Base-by-base conservation (phyloP, 805 yeast species). In the Teunomyces panamensis region DNA sequence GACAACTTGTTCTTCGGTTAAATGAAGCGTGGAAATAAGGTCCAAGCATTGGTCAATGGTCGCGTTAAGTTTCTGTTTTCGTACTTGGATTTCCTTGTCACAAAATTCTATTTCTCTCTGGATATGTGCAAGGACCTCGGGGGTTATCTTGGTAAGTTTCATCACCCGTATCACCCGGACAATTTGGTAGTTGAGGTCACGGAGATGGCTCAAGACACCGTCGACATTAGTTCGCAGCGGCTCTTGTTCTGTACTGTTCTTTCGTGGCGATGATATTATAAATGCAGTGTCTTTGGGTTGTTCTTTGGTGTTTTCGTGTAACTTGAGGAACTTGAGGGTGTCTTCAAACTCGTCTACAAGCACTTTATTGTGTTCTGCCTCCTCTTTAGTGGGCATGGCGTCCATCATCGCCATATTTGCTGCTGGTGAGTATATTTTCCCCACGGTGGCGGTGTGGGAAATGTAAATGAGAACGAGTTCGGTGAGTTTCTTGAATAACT, bases 111-210 rank as follows among this genome's bases (percentile, higher is more conserved):
- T 60, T 43, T 63, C 70, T 14, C 39, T 47, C 39, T 56, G 58
- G 2, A 73, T 44, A 1, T 47, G 51, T 3, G 52, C 8, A 1
- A 69, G 42, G 1, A 63, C 48, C 1, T 68, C 73, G 11, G 54
- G 57, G 2, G 73, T 61, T n/a, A 73, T 57, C 45, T 70, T 72
- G 30, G 75, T 65, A 14, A 71, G 47, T 43, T 64, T 69, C 37
- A 73, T 57, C 7, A 62, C 54, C 14, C 75, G 56, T 24, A 73
- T 67, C 1, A 65, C 66, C 30, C 65, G 53, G 8, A 72, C 69
- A 9, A 73, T 54, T 33, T 64, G 64, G 54, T 71, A 68, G 49
- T 73, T 73, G 17, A 69, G 44, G 16, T 71, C 74, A 30, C 73
- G 56, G 9, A 72, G 58, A 5, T 57, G 48, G 30, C 57, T 59